Evolutionary conservation across 768 basidiomycete species (phyloP), one percentile per base, ranked within the genome.

Genomic region (Phlebiopsis gigantea): DNA sequence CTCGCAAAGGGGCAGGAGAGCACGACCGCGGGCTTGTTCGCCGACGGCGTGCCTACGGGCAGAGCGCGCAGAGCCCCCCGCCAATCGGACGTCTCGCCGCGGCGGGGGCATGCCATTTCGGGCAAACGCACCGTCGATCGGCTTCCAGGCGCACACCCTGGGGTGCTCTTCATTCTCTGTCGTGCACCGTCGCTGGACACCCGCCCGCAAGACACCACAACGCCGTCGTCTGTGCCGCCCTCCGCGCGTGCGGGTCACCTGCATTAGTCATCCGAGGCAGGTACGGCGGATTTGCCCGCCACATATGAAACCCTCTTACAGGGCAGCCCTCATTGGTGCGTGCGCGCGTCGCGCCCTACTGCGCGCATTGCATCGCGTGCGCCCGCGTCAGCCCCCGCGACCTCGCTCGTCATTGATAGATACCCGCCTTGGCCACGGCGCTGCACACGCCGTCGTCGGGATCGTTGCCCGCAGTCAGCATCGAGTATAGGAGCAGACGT

Each of bases 371-470:
- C n/a, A n/a, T n/a, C n/a, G n/a, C n/a, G n/a, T n/a, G n/a, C n/a
- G n/a, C n/a, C n/a, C n/a, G n/a, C n/a, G n/a, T n/a, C n/a, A n/a
- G n/a, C n/a, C n/a, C n/a, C n/a, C n/a, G n/a, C n/a, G n/a, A n/a
- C n/a, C n/a, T n/a, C n/a, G n/a, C n/a, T n/a, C n/a, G n/a, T n/a
- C n/a, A n/a, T n/a, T n/a, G n/a, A n/a, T n/a, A n/a, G n/a, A n/a
- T n/a, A n/a, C n/a, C n/a, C n/a, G n/a, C n/a, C n/a, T n/a, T n/a
- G n/a, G n/a, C n/a, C n/a, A n/a, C n/a, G n/a, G n/a, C n/a, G n/a
- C n/a, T n/a, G n/a, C n/a, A n/a, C 82, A 76, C 0, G 72, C 67
- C 14, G 81, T 73, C 0, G 87, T 90, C 4, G 90, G 91, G 42
- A 93, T 93, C 9, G 88, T 88, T 90, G 51, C 12, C 22, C n/a